phyloP scores from a whole-genome alignment of 306 rosid genomes.

The Amphicarpaea edgeworthii region DNA sequence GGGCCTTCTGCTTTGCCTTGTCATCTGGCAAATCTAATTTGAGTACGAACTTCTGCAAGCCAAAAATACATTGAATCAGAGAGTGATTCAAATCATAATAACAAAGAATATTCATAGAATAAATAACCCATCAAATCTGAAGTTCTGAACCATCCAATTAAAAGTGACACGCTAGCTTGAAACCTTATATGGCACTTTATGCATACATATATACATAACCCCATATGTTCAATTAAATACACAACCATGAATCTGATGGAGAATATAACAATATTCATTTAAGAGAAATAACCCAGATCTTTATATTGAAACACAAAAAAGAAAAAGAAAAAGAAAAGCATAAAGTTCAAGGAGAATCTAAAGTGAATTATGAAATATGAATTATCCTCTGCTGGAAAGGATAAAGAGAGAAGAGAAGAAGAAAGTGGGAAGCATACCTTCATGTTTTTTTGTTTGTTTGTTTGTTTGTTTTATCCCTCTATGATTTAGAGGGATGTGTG shows the following conservation, averaged over 20 bases:
- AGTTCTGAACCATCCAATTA: constrained; percentile 35
- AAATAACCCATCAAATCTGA: constrained; percentile 33
- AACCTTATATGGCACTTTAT: constrained; percentile 1
- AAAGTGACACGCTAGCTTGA: constrained; percentile 26
- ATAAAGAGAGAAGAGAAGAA: constrained; percentile 4
- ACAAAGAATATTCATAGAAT: constrained; percentile 5
- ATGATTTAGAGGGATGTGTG: constrained; percentile 26
- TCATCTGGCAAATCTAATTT: constrained; percentile 79
- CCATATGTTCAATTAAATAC: constrained; percentile 32
- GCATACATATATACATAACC: constrained; percentile 13
- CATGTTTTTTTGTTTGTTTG: constrained; percentile 39
- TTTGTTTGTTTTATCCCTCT: background rate
- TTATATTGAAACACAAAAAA: background rate
- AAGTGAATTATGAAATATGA: background rate
- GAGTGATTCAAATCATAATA: constrained; percentile 32
- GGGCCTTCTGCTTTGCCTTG: constrained; percentile 91
- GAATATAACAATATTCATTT: constrained; percentile 39
- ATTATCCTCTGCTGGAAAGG: background rate
- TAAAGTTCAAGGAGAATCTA: constrained; percentile 50
- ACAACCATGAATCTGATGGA: constrained; percentile 40
- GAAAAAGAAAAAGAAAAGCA: background rate
- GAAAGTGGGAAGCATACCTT: constrained; percentile 68
- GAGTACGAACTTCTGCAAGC: constrained; percentile 75
- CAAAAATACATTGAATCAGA: constrained; percentile 30
- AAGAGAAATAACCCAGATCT: constrained; percentile 17